Evolutionary conservation across 148 eudicot species (phyloP), one percentile per base, ranked within the genome.

Genomic region (Diospyros kaki): DNA sequence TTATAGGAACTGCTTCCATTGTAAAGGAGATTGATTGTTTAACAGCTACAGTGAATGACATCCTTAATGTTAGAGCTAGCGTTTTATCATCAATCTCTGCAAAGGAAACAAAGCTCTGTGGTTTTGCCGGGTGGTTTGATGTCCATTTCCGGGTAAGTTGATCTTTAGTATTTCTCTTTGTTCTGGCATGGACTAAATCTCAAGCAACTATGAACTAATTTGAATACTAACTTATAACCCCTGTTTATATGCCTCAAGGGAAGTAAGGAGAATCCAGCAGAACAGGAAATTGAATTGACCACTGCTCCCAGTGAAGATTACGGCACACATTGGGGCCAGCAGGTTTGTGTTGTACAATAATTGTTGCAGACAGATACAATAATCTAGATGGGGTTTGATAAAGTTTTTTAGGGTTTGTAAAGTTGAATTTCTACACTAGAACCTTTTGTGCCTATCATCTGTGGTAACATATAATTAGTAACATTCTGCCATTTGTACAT

Each of bases 261-360:
- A 72, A 85, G 90, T 58, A 72, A 75, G 71, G 92, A 87, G 77
- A 81, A 81, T 83, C 99, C 93, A 59, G 91, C 93, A 48, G 76
- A 80, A 66, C 40, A 76, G 15, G 97, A 92, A 50, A 73, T 95
- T 54, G 94, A 91, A 87, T 82, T 95, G 88, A 78, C 98, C 54
- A 95, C 99, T 71, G 97, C 94, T 75, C 99, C 99, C 9, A 85
- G 91, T 75, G 85, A 76, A 72, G 78, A 88, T 65, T 13, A 54
- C 58, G 71, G 89, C 76, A 95, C 99, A 40, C 99, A 95, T 78
- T 95, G 99, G 99, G 99, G 99, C 74, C 99, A 95, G 84, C 99
- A 95, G 89, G 99, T 93, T 78, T 68, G 93, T 82, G 73, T 28
- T 28, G 28, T 28, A 28, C 28, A 28, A 28, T 40, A 45, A 60